Percentiles rank a stretch among this genome's conserved stretches.
These are phyloP conservation scores for Agaricus sinodeliciosus DNA, from an alignment of 768 basidiomycete genomes.

Conservation along the genomic window DNA sequence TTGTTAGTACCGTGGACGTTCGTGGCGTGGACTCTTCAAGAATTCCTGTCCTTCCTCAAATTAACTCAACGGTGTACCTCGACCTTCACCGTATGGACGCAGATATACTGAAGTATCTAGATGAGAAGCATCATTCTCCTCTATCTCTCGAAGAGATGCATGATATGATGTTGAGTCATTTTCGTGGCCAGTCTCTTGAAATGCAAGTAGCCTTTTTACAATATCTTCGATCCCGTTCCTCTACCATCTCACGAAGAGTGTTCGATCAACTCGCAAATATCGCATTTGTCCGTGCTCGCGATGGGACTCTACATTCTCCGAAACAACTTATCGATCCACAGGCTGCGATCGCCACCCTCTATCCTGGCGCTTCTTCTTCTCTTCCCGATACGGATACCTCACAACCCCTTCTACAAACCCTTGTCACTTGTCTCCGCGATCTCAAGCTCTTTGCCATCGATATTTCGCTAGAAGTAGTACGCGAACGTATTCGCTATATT, in stretches of 20 bases:
- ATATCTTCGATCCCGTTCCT: conserved; percentile 15
- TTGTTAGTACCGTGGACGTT: not conserved
- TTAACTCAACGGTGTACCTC: not conserved
- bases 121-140: conserved; percentile 14
- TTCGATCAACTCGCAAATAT: conserved; percentile 17
- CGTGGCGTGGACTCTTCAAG: not conserved
- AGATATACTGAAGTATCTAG: conserved; percentile 13
- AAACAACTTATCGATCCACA: conserved; percentile 24
- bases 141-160: conserved; percentile 8
- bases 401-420: conserved; percentile 3
- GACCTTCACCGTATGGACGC: not conserved
- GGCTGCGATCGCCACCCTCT: conserved; percentile 24
- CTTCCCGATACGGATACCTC: conserved; percentile 10
- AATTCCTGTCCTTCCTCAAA: not conserved
- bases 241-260: conserved; percentile 20
- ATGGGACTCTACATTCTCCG: conserved; percentile 18
- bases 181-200: conserved; percentile 6
- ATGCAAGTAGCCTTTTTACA: conserved; percentile 6
- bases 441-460: conserved; percentile 22
- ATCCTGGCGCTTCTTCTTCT: conserved; percentile 10
- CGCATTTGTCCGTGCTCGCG: conserved; percentile 21
- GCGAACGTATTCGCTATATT: conserved; percentile 30
- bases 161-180: conserved; percentile 1
- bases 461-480: conserved; percentile 24
- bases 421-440: conserved; percentile 15